Percentiles rank a stretch among this genome's conserved stretches.
These are phyloP conservation scores for Dispira parvispora DNA, from an alignment of 192 early-diverging fungal genomes.

Conservation along the genomic window DNA sequence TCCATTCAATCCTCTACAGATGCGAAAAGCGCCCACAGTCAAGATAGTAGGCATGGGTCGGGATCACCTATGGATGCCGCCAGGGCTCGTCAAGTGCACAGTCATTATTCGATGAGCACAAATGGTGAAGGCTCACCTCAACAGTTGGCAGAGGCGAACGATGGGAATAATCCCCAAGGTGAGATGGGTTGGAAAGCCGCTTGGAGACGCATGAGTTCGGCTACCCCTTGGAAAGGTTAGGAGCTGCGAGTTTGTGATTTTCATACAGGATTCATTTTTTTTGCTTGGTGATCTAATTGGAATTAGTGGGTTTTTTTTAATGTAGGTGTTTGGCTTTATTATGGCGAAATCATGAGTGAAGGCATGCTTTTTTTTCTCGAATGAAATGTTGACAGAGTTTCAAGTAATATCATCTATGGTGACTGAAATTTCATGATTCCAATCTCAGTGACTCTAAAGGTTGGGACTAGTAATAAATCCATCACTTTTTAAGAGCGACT, in stretches of 20 bases:
- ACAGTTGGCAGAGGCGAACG: neutral
- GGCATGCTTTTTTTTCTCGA: too few relatives aligned
- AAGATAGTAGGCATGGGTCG: neutral
- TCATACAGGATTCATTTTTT: too few relatives aligned
- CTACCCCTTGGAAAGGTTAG: conserved; percentile 3
- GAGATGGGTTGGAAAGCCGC: conserved; percentile 6
- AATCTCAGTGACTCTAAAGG: too few relatives aligned
- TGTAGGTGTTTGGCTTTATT: too few relatives aligned
- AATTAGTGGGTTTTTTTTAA: too few relatives aligned
- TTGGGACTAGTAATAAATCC: too few relatives aligned
- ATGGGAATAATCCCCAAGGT: neutral
- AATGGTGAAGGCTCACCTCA: neutral
- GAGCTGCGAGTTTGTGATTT: neutral
- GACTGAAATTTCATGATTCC: too few relatives aligned
- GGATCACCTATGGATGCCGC: neutral
- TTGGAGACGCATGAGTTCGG: conserved; percentile 7
- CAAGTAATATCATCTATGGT: too few relatives aligned
- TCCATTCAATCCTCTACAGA: neutral
- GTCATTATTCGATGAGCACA: neutral
- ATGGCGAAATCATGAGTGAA: too few relatives aligned
- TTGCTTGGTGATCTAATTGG: too few relatives aligned
- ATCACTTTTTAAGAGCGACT: too few relatives aligned
- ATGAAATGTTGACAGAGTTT: too few relatives aligned
- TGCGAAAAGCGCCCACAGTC: neutral
- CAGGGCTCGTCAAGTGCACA: neutral